Percentiles rank a stretch among this genome's conserved stretches.
These are phyloP conservation scores for Voacanga thouarsii DNA, from an alignment of 257 asterid genomes.

Conservation along the genomic window DNA sequence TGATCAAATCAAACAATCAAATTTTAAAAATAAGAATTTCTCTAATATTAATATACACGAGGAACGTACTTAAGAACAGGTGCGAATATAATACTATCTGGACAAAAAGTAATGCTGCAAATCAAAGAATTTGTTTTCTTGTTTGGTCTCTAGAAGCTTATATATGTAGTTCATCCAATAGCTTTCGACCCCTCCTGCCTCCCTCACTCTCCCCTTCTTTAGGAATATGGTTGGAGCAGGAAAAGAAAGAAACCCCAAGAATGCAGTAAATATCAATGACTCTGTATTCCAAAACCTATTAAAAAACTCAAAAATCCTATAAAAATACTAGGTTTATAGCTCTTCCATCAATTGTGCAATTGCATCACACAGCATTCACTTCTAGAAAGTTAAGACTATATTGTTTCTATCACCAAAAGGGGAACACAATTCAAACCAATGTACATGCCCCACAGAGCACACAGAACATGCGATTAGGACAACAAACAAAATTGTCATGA, in stretches of 20 bases:
- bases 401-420: no score
- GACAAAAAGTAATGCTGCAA: no score
- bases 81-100: no score
- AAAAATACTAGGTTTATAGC: neutral
- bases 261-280: neutral
- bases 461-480: neutral
- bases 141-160: neutral
- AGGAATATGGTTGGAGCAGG: no score
- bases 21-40: no score
- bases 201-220: no score
- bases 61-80: no score
- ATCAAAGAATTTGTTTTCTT: neutral
- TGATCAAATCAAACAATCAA: no score
- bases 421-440: no score
- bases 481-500: no score
- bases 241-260: neutral
- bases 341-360: neutral
- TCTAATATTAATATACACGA: no score
- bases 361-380: neutral
- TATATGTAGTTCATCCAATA: neutral
- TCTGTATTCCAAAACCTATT: neutral
- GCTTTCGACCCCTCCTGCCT: no score
- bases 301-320: neutral
- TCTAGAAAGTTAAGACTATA: neutral
- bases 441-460: neutral